These are phyloP conservation scores for Trichocladium uniseriatum DNA, from an alignment of 495 filamentous ascomycete genomes.

Conservation along the genomic window DNA sequence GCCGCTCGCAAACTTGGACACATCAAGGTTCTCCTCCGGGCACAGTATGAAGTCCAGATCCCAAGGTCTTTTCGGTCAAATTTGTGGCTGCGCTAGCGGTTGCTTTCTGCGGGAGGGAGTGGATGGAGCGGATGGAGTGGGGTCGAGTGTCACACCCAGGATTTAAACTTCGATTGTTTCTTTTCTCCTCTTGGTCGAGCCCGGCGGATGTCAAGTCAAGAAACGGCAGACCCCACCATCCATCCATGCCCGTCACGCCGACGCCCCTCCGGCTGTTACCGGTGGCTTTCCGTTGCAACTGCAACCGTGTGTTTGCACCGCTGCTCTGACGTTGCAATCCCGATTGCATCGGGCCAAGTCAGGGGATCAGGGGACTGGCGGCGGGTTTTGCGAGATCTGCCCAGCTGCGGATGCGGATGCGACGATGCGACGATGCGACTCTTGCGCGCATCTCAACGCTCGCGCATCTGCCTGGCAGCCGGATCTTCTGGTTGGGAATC, in stretches of 20 bases:
- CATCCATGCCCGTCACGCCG: conserved; percentile 1
- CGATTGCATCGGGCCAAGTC: conserved; percentile 33
- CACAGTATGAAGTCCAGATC: not conserved
- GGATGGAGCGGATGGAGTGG: too few species aligned
- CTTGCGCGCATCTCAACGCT: conserved; percentile 8
- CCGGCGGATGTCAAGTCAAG: conserved; percentile 1
- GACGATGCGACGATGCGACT: conserved; percentile 25
- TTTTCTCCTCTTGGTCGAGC: conserved; percentile 14
- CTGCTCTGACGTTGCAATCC: conserved; percentile 27
- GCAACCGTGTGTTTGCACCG: conserved; percentile 12
- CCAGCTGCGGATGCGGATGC: too few species aligned
- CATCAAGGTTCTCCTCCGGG: not conserved
- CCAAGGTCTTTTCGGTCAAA: not conserved
- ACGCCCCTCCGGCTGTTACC: conserved; percentile 22
- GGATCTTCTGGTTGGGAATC: not conserved
- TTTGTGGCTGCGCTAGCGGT: not conserved
- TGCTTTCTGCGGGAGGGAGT: conserved; percentile 1
- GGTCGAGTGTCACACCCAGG: conserved; percentile 8
- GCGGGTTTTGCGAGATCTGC: conserved; percentile 28
- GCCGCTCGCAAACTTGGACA: too few species aligned
- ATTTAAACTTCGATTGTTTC: conserved; percentile 19
- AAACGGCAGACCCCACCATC: conserved; percentile 9
- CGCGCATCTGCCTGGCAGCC: conserved; percentile 7
- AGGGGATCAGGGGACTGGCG: conserved; percentile 25
- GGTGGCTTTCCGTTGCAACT: conserved; percentile 26